Conservation (phyloP, 805 yeast genomes). For the Vanderwaltozyma tropicalis region DNA sequence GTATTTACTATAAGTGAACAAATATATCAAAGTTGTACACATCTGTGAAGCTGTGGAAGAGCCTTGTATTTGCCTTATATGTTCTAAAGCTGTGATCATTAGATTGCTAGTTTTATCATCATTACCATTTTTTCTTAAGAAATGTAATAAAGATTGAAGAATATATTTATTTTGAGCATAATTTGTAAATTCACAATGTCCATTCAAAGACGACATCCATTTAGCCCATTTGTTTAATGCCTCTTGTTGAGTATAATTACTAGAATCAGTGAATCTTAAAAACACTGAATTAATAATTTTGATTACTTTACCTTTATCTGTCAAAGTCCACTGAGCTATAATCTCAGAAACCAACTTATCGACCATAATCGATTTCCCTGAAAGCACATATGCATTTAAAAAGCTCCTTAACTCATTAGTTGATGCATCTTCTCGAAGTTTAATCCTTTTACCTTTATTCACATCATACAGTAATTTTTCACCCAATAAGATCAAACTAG, state of each 20-base stretch:
- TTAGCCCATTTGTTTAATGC: constrained; percentile 16
- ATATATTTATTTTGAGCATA: constrained; percentile 12
- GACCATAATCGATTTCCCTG: constrained; percentile 6
- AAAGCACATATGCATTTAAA: constrained; percentile 10
- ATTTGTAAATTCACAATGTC: constrained; percentile 19
- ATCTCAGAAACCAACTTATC: constrained; percentile 9
- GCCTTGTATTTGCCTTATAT: constrained; percentile 8
- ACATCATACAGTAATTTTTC: neutral
- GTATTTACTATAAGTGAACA: constrained; percentile 9
- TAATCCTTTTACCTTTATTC: neutral
- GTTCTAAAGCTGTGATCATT: neutral
- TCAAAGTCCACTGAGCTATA: constrained; percentile 16
- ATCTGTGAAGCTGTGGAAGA: constrained; percentile 19
- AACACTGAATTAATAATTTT: constrained; percentile 12
- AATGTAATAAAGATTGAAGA: constrained; percentile 12
- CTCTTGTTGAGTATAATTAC: constrained; percentile 2
- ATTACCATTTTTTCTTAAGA: constrained; percentile 6
- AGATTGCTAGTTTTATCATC: neutral
- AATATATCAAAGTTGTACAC: constrained; percentile 20
- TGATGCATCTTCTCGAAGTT: constrained; percentile 1
- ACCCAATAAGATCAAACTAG: neutral
- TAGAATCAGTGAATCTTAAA: constrained; percentile 4
- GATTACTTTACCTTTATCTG: constrained; percentile 9
- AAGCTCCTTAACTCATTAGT: constrained; percentile 12
- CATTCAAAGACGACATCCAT: constrained; percentile 17